Evolutionary conservation across 2,329 filamentous ascomycete genomes (phyloP).

Genomic region (Sporothrix pseudoabietina): DNA sequence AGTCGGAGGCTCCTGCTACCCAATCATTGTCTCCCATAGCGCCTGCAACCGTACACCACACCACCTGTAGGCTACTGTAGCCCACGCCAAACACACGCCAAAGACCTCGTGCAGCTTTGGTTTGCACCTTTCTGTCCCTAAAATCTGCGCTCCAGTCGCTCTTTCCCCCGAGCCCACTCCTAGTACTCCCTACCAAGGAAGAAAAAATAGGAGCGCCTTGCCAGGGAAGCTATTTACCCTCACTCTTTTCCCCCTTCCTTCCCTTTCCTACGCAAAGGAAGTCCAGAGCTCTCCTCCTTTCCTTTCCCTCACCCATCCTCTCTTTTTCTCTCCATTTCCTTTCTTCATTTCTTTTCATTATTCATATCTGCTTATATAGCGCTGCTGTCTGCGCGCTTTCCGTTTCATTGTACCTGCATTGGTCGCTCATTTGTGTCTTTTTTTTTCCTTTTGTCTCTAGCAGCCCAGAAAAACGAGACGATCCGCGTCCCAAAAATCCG

Average conservation of each 20-base stretch:
- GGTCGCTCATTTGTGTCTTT: neutral
- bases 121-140: conserved; percentile 16
- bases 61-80: neutral
- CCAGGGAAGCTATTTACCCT: conserved; percentile 23
- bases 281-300: conserved; percentile 14
- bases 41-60: conserved; percentile 5
- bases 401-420: neutral
- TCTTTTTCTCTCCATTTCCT: neutral
- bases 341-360: neutral
- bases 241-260: neutral
- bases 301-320: neutral
- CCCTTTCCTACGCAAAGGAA: neutral
- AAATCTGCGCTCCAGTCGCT: neutral
- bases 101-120: neutral
- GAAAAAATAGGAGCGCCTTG: neutral
- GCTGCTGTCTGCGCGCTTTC: conserved; percentile 11
- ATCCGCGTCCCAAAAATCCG: conserved; percentile 7
- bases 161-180: neutral
- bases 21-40: neutral
- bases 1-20: conserved; percentile 4
- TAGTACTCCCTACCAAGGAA: neutral
- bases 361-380: neutral
- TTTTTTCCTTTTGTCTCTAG: neutral
- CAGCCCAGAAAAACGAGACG: conserved; percentile 18
- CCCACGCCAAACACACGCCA: no score